Evolutionary conservation across 108 stramenopile species (phyloP).

Genomic region (Schizochytrium sp.): DNA sequence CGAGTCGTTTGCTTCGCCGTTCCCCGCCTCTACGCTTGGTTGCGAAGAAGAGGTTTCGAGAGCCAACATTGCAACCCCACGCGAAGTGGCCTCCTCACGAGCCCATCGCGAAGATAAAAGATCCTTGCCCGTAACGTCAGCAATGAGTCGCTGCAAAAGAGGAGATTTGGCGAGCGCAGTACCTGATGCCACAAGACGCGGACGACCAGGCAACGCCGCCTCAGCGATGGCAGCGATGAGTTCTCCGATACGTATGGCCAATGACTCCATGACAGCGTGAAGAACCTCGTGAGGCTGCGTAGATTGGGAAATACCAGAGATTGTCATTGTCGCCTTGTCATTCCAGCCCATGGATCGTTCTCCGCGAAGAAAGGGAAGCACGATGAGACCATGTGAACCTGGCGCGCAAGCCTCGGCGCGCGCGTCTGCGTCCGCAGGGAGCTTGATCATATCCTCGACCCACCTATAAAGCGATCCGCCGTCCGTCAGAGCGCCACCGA

Average conservation of each 20-base stretch:
- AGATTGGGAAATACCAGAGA: neutral
- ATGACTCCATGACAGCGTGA: neutral
- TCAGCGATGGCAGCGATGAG: neutral
- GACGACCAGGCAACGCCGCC: neutral
- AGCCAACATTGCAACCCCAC: neutral
- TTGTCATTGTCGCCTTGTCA: neutral
- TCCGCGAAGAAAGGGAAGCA: neutral
- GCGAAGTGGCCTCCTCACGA: neutral
- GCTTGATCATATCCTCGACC: neutral
- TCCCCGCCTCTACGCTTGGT: no score
- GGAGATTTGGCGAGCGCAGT: neutral
- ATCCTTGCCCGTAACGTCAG: neutral
- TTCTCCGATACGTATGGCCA: neutral
- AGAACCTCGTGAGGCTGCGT: neutral
- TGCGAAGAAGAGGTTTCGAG: neutral
- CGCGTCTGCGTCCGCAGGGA: neutral
- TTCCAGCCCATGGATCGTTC: constrained; percentile 12
- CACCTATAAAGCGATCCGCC: neutral
- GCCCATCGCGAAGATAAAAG: neutral
- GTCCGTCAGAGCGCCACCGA: neutral
- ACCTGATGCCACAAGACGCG: neutral
- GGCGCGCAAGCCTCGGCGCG: neutral
- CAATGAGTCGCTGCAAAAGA: neutral
- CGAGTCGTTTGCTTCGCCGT: neutral
- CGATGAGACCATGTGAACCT: neutral